Evolutionary conservation across 108 stramenopile species (phyloP).

Genomic region (Asterionellopsis glacialis): DNA sequence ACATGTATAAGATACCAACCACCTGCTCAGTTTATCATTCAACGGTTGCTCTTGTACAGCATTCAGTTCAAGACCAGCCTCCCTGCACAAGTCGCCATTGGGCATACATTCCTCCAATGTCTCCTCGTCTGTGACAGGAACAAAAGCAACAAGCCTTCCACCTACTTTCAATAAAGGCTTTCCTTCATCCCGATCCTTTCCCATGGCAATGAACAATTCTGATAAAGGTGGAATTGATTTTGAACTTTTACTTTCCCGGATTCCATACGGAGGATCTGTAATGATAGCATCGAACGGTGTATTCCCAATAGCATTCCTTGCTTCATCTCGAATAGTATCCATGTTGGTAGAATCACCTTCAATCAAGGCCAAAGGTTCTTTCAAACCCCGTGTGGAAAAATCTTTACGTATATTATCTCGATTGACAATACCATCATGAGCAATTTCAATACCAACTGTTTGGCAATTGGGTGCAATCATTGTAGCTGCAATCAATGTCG

Average conservation of each 20-base stretch:
- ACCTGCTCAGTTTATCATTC: constrained; percentile 64
- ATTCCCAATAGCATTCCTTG: constrained; percentile 32
- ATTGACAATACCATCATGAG: constrained; percentile 63
- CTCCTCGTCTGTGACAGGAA: constrained; percentile 42
- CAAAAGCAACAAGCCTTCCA: constrained; percentile 62
- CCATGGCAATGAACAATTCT: constrained; percentile 52
- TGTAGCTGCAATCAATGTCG: constrained; percentile 73
- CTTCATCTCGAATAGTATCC: constrained; percentile 34
- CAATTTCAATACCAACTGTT: constrained; percentile 82
- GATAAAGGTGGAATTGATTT: constrained; percentile 35
- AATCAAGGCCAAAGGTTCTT: constrained; percentile 49
- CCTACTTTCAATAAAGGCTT: constrained; percentile 46
- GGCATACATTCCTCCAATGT: constrained; percentile 41
- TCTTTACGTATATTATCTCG: constrained; percentile 62
- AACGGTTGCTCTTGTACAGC: constrained; percentile 49
- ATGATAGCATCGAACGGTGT: constrained; percentile 71
- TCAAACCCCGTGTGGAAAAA: constrained; percentile 55
- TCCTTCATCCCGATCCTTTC: constrained; percentile 33
- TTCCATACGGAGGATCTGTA: constrained; percentile 79
- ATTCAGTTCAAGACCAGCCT: constrained; percentile 48
- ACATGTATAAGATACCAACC: constrained; percentile 48
- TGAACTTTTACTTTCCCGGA: constrained; percentile 46
- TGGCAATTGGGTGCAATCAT: constrained; percentile 54
- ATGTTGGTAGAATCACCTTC: constrained; percentile 58
- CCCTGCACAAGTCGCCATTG: constrained; percentile 10